Evolutionary conservation across 768 basidiomycete species (phyloP).

Genomic region (Naganishia vishniacii): DNA sequence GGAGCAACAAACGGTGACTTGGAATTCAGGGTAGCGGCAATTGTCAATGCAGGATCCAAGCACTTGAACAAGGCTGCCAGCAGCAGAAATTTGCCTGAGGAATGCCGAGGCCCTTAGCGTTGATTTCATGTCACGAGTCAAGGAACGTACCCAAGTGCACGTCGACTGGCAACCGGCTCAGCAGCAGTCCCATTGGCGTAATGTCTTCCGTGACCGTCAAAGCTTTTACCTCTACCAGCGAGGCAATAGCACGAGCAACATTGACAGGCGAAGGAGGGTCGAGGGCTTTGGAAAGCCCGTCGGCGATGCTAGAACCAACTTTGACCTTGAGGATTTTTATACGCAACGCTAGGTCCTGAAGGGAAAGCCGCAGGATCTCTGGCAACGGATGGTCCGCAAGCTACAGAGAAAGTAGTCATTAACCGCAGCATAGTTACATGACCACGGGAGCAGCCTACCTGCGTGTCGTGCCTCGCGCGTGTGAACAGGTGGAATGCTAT

Average conservation of each 20-base stretch:
- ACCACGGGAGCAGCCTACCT: slow-evolving; percentile 51
- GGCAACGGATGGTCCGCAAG: slow-evolving; percentile 85
- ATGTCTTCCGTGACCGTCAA: slow-evolving; percentile 81
- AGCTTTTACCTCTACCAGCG: slow-evolving; percentile 88
- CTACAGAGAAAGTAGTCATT: slow-evolving; percentile 50
- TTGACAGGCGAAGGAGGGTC: slow-evolving; percentile 84
- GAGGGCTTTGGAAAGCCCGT: slow-evolving; percentile 76
- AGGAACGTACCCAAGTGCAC: slow-evolving; percentile 69
- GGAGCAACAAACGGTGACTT: slow-evolving; percentile 91
- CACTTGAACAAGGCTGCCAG: slow-evolving; percentile 78
- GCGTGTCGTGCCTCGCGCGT: slow-evolving; percentile 72
- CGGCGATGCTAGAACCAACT: slow-evolving; percentile 77
- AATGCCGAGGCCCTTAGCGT: not conserved
- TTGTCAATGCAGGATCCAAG: slow-evolving; percentile 91
- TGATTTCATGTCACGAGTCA: not conserved
- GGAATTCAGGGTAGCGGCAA: slow-evolving; percentile 83
- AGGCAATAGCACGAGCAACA: slow-evolving; percentile 79
- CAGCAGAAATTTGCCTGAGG: slow-evolving; percentile 66
- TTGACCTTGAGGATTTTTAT: slow-evolving; percentile 77
- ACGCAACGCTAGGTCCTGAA: slow-evolving; percentile 65
- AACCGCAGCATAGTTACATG: not conserved
- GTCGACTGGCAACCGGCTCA: slow-evolving; percentile 89
- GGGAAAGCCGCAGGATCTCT: slow-evolving; percentile 87
- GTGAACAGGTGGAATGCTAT: slow-evolving; percentile 96
- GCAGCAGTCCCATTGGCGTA: slow-evolving; percentile 81